phyloP scores from a whole-genome alignment of 1,284 basidiomycete species.

The Ceratorhiza oryzae-sativae region DNA sequence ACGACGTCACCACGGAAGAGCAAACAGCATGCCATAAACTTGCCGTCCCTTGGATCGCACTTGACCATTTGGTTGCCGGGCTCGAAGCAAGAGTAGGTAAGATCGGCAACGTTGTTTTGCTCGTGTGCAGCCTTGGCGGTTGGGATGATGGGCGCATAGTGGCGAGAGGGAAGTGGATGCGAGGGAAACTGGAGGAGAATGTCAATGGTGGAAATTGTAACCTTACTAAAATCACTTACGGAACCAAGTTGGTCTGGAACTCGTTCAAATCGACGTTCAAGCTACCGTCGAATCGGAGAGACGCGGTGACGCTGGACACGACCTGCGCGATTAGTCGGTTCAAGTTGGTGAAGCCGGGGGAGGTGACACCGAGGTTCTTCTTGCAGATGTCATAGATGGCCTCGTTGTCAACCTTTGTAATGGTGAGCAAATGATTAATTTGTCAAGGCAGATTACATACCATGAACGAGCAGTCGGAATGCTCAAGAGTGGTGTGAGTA shows the following conservation, averaged over 20 bases:
- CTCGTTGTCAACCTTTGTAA: constrained; percentile 85
- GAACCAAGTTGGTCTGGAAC: constrained; percentile 98
- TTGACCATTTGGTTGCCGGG: constrained; percentile 98
- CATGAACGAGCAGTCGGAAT: constrained; percentile 99
- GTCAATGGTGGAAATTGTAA: neutral
- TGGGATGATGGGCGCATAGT: constrained; percentile 96
- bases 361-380: constrained; percentile 86
- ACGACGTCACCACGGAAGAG: constrained; percentile 95
- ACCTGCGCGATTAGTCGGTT: constrained; percentile 98
- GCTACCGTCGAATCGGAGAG: constrained; percentile 96
- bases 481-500: constrained; percentile 98
- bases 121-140: constrained; percentile 87
- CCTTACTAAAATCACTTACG: constrained; percentile 62
- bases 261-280: constrained; percentile 98
- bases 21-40: constrained; percentile 94
- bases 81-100: constrained; percentile 99
- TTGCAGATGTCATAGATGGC: constrained; percentile 99
- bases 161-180: constrained; percentile 98
- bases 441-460: no score
- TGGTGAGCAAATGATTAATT: constrained; percentile 36
- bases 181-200: constrained; percentile 76
- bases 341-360: constrained; percentile 92
- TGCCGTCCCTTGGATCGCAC: constrained; percentile 93
- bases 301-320: constrained; percentile 97
- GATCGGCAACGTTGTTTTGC: constrained; percentile 96